Conservation (phyloP, 805 yeast genomes). For the Scheffersomyces ergatensis region DNA sequence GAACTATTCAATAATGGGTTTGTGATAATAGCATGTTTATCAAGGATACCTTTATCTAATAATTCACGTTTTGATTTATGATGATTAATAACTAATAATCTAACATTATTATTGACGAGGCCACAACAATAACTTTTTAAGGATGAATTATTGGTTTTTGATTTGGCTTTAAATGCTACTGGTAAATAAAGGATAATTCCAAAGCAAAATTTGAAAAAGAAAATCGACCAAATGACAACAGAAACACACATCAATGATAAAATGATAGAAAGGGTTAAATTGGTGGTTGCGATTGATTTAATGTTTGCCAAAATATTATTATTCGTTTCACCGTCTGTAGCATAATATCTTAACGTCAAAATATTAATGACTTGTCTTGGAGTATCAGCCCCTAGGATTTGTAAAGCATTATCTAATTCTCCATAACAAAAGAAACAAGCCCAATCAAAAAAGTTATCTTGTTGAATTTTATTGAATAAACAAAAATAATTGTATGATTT, state of each 20-base stretch:
- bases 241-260: constrained; percentile 75
- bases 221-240: constrained; percentile 68
- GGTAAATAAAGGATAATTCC: constrained; percentile 56
- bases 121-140: constrained; percentile 62
- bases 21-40: constrained; percentile 18
- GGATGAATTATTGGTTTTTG: constrained; percentile 33
- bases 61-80: constrained; percentile 35
- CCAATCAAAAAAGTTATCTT: constrained; percentile 63
- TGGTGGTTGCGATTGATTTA: constrained; percentile 54
- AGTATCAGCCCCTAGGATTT: constrained; percentile 70
- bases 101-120: constrained; percentile 57
- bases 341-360: constrained; percentile 57
- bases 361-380: constrained; percentile 88
- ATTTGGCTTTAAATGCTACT: constrained; percentile 34
- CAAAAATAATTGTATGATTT: constrained; percentile 65
- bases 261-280: constrained; percentile 66
- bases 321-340: constrained; percentile 43
- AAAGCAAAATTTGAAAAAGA: constrained; percentile 52
- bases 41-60: constrained; percentile 27
- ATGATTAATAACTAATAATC: constrained; percentile 44
- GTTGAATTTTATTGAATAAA: constrained; percentile 65
- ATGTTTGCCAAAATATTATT: constrained; percentile 48
- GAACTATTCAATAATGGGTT: constrained; percentile 24
- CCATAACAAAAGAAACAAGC: constrained; percentile 63
- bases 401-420: constrained; percentile 60